These are phyloP conservation scores for Trichomonas tenax DNA, from an alignment of 208 protist species.

Conservation along the genomic window DNA sequence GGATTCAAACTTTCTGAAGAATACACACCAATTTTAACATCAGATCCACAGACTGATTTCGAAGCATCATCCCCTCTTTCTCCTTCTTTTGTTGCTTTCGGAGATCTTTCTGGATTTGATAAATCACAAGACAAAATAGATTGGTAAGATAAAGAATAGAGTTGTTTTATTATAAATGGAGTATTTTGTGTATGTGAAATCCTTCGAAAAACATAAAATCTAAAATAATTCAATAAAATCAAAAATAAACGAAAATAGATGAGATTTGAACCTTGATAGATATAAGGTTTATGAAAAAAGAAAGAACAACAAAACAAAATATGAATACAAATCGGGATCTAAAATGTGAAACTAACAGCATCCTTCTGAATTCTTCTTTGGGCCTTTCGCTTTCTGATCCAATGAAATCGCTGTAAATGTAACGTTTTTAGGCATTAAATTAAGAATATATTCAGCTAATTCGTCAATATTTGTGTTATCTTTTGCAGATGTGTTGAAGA, in stretches of 20 bases:
- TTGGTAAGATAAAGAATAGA: background rate
- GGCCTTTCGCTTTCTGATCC: background rate
- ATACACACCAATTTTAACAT: slow-evolving; percentile 4
- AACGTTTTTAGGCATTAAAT: background rate
- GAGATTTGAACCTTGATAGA: too few relatives aligned
- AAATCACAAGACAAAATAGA: background rate
- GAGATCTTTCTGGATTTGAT: slow-evolving; percentile 20
- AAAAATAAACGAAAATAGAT: too few relatives aligned
- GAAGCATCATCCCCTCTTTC: background rate
- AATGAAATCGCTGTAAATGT: background rate
- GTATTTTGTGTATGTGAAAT: too few relatives aligned
- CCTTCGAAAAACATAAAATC: too few relatives aligned
- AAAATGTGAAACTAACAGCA: background rate
- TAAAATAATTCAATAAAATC: too few relatives aligned
- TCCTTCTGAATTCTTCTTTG: background rate
- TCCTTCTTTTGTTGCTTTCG: slow-evolving; percentile 13
- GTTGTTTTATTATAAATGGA: background rate
- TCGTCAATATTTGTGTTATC: background rate
- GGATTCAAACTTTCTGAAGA: background rate
- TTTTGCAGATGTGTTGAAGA: background rate
- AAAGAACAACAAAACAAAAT: too few relatives aligned
- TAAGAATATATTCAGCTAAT: background rate
- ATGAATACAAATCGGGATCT: too few relatives aligned
- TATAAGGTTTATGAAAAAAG: too few relatives aligned
- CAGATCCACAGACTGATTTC: background rate